Evolutionary conservation across 805 yeast species (phyloP).

Genomic region (Metschnikowia borealis): DNA sequence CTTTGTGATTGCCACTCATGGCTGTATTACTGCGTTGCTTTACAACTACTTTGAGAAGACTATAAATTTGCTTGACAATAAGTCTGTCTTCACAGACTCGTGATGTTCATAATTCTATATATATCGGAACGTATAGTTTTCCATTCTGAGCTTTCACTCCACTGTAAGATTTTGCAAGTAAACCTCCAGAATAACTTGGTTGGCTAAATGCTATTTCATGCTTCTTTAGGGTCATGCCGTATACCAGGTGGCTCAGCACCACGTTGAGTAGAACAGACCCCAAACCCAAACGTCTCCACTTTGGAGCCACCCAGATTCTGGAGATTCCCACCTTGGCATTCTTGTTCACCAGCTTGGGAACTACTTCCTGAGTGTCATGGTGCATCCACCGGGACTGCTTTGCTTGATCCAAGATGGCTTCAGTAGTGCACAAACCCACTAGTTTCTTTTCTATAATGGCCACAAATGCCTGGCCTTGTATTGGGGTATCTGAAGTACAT

Average conservation of each 20-base stretch:
- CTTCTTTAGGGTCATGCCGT: slow-evolving; percentile 44
- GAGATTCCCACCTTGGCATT: slow-evolving; percentile 36
- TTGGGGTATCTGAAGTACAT: neutral
- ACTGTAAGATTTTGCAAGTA: slow-evolving; percentile 53
- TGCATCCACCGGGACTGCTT: slow-evolving; percentile 58
- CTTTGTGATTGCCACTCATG: slow-evolving; percentile 64
- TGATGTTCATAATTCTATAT: slow-evolving; percentile 25
- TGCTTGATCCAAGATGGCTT: slow-evolving; percentile 27
- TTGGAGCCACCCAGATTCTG: slow-evolving; percentile 42
- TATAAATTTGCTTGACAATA: slow-evolving; percentile 14
- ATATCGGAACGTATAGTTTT: slow-evolving; percentile 47
- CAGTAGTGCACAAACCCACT: slow-evolving; percentile 56
- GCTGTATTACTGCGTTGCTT: slow-evolving; percentile 63
- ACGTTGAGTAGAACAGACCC: slow-evolving; percentile 43
- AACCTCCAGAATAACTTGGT: slow-evolving; percentile 63
- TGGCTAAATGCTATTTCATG: slow-evolving; percentile 64
- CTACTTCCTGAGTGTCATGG: slow-evolving; percentile 45
- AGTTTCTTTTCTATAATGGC: slow-evolving; percentile 44
- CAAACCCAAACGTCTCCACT: slow-evolving; percentile 48
- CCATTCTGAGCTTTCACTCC: slow-evolving; percentile 55
- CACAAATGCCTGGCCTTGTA: slow-evolving; percentile 39
- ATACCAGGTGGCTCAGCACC: slow-evolving; percentile 43
- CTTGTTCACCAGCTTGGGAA: slow-evolving; percentile 41
- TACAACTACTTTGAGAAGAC: slow-evolving; percentile 51
- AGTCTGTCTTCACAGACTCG: slow-evolving; percentile 18